Conservation (phyloP, 108 stramenopile genomes). For the Pseudonitzschia pungens region DNA sequence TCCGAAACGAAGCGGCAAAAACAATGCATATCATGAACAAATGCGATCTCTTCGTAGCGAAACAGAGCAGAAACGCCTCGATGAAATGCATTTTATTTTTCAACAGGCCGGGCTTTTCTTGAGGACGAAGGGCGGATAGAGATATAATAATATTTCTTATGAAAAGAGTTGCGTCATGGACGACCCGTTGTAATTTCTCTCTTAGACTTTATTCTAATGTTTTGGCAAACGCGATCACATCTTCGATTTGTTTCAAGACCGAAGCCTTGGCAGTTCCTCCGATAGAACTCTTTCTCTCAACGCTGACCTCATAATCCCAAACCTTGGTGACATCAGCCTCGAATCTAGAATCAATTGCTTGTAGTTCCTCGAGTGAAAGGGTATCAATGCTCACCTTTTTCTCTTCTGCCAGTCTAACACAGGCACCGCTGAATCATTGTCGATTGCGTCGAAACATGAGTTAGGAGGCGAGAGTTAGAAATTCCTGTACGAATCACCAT, state of each 20-base stretch:
- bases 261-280: slow-evolving; percentile 81
- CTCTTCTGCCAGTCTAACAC: slow-evolving; percentile 87
- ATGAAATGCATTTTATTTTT: slow-evolving; percentile 17
- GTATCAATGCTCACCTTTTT: slow-evolving; percentile 70
- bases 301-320: slow-evolving; percentile 89
- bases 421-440: slow-evolving; percentile 63
- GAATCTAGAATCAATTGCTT: slow-evolving; percentile 82
- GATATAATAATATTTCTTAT: not conserved
- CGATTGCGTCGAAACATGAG: not conserved
- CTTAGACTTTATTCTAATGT: slow-evolving; percentile 26
- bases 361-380: slow-evolving; percentile 80
- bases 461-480: not conserved
- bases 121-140: not conserved
- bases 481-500: slow-evolving; percentile 20
- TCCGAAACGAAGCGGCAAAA: not conserved
- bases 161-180: not conserved
- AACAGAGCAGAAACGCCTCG: slow-evolving; percentile 11
- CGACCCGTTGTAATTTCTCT: not conserved
- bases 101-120: slow-evolving; percentile 9
- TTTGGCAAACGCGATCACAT: slow-evolving; percentile 64
- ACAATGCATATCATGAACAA: slow-evolving; percentile 3
- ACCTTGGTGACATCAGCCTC: slow-evolving; percentile 85
- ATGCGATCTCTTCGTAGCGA: slow-evolving; percentile 14
- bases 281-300: slow-evolving; percentile 85
- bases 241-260: slow-evolving; percentile 80